Conservation (phyloP, 1,284 basidiomycete species). For the Xerocomus tenax region DNA sequence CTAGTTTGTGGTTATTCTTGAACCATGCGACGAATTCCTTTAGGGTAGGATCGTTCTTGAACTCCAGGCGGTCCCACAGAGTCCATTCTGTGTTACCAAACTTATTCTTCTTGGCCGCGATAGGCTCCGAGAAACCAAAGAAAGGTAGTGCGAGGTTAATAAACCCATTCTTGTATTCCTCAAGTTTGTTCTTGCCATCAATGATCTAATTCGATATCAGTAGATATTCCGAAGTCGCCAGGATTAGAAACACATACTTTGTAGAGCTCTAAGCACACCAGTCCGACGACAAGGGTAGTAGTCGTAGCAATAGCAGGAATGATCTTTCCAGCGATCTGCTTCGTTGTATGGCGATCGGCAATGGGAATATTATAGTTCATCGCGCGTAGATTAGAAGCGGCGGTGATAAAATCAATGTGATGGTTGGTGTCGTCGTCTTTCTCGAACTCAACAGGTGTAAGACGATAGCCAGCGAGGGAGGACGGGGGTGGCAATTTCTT, state of each 20-base stretch:
- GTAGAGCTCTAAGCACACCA: constrained; percentile 96
- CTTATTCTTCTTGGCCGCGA: constrained; percentile 85
- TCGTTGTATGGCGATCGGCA: constrained; percentile 90
- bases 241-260: constrained; percentile 49
- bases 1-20: constrained; percentile 75
- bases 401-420: constrained; percentile 99
- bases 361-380: constrained; percentile 88
- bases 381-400: constrained; percentile 94
- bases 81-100: constrained; percentile 91
- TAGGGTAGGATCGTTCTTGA: constrained; percentile 83
- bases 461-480: constrained; percentile 87
- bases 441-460: constrained; percentile 95
- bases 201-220: constrained; percentile 59
- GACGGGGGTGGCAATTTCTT: constrained; percentile 78
- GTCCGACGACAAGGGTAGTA: constrained; percentile 87
- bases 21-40: constrained; percentile 84
- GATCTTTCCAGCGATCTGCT: constrained; percentile 99
- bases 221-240: not conserved
- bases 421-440: constrained; percentile 98
- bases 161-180: constrained; percentile 97
- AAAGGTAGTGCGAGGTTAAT: constrained; percentile 96
- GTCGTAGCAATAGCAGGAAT: constrained; percentile 99
- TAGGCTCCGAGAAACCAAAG: constrained; percentile 98
- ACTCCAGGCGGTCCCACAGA: constrained; percentile 95
- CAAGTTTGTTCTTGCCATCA: constrained; percentile 87